A percentile compares a stretch with the other conserved stretches of the same genome.
phyloP scores from a whole-genome alignment of 129 eudicot genomes.

The Artemisia argyi region DNA sequence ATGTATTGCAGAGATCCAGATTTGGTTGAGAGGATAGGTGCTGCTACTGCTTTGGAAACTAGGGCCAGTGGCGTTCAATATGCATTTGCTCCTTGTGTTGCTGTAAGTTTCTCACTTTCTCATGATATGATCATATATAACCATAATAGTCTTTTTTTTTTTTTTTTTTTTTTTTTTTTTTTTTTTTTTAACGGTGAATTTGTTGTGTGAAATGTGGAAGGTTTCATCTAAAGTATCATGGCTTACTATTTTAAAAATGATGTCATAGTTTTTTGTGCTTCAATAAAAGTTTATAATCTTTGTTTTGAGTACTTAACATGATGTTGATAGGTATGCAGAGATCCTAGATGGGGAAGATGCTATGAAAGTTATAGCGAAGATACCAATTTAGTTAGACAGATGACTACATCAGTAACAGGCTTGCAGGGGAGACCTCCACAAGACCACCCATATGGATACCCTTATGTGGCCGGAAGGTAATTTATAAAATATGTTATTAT shows the following conservation, averaged over 20 bases:
- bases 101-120: constrained; percentile 48
- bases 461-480: constrained; percentile 89
- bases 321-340: constrained; percentile 64
- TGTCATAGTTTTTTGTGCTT: not conserved
- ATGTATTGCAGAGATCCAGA: constrained; percentile 63
- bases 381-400: constrained; percentile 64
- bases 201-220: no score
- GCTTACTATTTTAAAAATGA: no score
- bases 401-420: constrained; percentile 75
- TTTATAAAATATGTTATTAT: not conserved
- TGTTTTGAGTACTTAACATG: constrained; percentile 1
- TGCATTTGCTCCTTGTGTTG: constrained; percentile 88
- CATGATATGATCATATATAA: no score
- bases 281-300: not conserved
- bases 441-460: constrained; percentile 63
- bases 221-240: no score
- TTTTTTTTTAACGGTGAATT: no score
- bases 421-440: constrained; percentile 84
- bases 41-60: constrained; percentile 79
- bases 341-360: constrained; percentile 96
- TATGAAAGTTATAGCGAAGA: constrained; percentile 88
- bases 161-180: no score
- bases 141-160: no score
- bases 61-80: constrained; percentile 87
- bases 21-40: constrained; percentile 75